These are phyloP conservation scores for Microsporum audouinii DNA, from an alignment of 2,329 filamentous ascomycete species.

Conservation along the genomic window DNA sequence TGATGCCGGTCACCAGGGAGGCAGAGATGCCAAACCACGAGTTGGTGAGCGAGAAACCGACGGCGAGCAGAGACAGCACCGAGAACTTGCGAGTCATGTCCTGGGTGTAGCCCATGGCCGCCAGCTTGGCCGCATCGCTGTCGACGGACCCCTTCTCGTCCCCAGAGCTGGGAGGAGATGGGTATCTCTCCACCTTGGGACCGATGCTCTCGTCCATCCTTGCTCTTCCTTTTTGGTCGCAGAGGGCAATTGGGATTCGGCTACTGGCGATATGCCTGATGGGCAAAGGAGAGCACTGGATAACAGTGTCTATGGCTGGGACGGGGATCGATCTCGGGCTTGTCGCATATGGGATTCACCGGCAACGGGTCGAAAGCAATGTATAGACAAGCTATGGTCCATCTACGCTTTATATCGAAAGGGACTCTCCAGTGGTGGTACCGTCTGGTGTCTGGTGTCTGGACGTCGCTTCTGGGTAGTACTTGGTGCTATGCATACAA, in stretches of 20 bases:
- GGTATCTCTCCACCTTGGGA: background rate
- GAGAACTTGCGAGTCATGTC: constrained; percentile 40
- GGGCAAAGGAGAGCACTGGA: background rate
- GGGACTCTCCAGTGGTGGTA: too few relatives aligned
- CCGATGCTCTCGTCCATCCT: constrained; percentile 3
- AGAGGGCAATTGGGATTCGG: background rate
- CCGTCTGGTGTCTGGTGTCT: too few relatives aligned
- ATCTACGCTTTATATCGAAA: background rate
- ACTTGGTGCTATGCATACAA: background rate
- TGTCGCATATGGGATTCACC: background rate
- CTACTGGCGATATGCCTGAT: background rate
- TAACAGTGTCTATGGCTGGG: background rate
- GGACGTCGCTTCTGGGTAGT: background rate
- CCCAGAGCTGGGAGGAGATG: background rate
- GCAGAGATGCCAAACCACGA: constrained; percentile 43
- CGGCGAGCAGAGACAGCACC: constrained; percentile 40
- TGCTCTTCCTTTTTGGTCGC: background rate
- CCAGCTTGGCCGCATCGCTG: constrained; percentile 35
- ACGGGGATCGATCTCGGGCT: background rate
- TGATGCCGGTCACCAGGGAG: constrained; percentile 41
- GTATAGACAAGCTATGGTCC: background rate
- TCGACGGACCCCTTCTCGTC: constrained; percentile 15
- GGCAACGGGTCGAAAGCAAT: background rate
- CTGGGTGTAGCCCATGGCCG: constrained; percentile 40
- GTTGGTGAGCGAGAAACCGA: constrained; percentile 42